Evolutionary conservation across 140 eudicot genomes (phyloP).

Genomic region (Cichorium intybus): DNA sequence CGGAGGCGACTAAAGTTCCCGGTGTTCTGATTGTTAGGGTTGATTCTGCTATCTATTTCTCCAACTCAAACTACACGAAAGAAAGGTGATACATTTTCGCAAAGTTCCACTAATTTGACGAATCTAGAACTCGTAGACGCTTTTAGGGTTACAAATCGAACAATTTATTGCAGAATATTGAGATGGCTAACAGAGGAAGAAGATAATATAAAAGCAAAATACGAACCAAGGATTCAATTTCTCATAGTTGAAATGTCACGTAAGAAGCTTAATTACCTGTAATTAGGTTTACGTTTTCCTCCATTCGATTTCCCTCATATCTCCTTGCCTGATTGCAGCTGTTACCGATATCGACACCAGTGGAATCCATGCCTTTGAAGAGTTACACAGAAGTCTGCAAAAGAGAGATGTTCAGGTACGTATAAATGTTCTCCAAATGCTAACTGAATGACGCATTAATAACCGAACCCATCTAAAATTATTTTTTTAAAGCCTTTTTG

Average conservation of each 20-base stretch:
- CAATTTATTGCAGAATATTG: conserved; percentile 45
- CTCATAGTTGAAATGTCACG: conserved; percentile 78
- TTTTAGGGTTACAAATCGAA: background rate
- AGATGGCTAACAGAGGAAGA: conserved; percentile 77
- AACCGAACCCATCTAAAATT: background rate
- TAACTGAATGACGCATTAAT: background rate
- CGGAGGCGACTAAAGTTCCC: conserved; percentile 63
- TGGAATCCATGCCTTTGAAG: conserved; percentile 85
- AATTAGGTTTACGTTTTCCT: background rate
- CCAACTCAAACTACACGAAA: conserved; percentile 70
- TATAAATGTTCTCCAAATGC: background rate
- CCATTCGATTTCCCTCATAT: background rate
- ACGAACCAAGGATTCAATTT: conserved; percentile 50
- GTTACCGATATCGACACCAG: conserved; percentile 87
- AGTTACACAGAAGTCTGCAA: conserved; percentile 51
- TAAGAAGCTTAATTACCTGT: conserved; percentile 32
- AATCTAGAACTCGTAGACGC: background rate
- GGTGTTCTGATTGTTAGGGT: conserved; percentile 65
- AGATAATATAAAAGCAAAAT: conserved; percentile 39
- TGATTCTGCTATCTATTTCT: conserved; percentile 84
- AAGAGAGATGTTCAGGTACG: conserved; percentile 68
- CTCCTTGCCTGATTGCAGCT: conserved; percentile 37
- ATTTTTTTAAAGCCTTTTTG: no score
- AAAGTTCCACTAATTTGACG: background rate
- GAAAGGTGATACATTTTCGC: conserved; percentile 48